Evolutionary conservation across 2,329 filamentous ascomycete species (phyloP), one percentile per base, ranked within the genome.

Genomic region (Pseudocercospora cruenta): DNA sequence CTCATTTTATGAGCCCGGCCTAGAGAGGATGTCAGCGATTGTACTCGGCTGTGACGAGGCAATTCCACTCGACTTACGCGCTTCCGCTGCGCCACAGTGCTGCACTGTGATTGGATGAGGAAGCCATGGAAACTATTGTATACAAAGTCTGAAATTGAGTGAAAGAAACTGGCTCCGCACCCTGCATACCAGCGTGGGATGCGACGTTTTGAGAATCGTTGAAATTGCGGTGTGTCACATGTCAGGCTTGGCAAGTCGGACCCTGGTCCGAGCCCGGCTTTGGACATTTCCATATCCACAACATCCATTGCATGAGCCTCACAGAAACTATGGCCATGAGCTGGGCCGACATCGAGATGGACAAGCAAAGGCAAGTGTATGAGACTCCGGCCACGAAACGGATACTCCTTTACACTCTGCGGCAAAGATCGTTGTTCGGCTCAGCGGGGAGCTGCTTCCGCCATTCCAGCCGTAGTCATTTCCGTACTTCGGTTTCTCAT

Each of bases 1-100:
- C 12, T 12, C 3, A 36, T 2, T 36, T 1, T 64, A 64, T 64
- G 62, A 64, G 62, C 62, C 62, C 62, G 62, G 62, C 60, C 45
- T 49, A 5, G n/a, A 2, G 4, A 12, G 2, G 8, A 3, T 33
- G 31, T 33, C 10, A 33, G 31, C 4, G 31, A 31, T 8, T 31
- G 8, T n/a, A n/a, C n/a, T n/a, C n/a, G n/a, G n/a, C n/a, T n/a
- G n/a, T n/a, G n/a, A n/a, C n/a, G n/a, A n/a, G n/a, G n/a, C n/a
- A n/a, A n/a, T n/a, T n/a, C n/a, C n/a, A n/a, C n/a, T n/a, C n/a
- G n/a, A n/a, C 43, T 47, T 47, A 49, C 51, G 51, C 51, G 51
- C 51, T 55, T 55, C 51, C 51, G 51, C 51, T 55, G 51, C 51
- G 51, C 51, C 51, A 55, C 24, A 31, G 51, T 55, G 51, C 51